Base-by-base conservation (phyloP, 2,329 filamentous ascomycete species). In the Metarhizium humberi region DNA sequence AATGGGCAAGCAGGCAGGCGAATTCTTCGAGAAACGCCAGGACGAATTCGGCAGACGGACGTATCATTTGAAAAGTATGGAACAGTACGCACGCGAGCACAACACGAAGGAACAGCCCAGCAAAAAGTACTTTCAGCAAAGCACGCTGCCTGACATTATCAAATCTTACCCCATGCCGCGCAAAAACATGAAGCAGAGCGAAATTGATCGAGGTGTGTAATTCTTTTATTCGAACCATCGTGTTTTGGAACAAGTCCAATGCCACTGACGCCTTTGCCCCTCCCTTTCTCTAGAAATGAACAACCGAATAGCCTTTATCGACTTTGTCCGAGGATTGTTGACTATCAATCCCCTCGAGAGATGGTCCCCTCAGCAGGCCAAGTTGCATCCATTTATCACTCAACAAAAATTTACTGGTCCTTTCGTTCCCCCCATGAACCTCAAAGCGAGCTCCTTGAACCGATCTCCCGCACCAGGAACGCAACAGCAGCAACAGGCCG, bases 121-220 rank as follows among this genome's bases (percentile, higher is more conserved):
- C 82, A 99, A 99, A 78, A 97, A 97, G 73, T 99, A 99, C 71
- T 99, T 99, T 75, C 89, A 92, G 64, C 91, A 92, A 40, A 96
- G 85, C 45, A 95, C 91, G 1, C 75, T 99, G 53, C 92, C 92
- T 4, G 94, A 99, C 62, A 99, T 99, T 60, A 97, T 99, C 74
- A 90, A 95, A 69, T 91, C 89, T 55, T 99, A 99, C 68, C 88
- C 94, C 6, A 96, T 99, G 92, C 94, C 94, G 50, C 82, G 94
- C 66, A 99, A 99, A 76, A 96, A 96, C 67, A 99, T 99, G 94
- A 99, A 99, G 76, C 91, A 88, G 70, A 88, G 85, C 63, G 94
- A 99, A 73, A 87, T 99, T 61, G 94, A 99, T 65, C 78, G 94
- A 88, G 94, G 94, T 96, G 32, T 53, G 56, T 53, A 13, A 18